Evolutionary conservation across 148 eudicot species (phyloP).

Genomic region (Agrostemma githago): DNA sequence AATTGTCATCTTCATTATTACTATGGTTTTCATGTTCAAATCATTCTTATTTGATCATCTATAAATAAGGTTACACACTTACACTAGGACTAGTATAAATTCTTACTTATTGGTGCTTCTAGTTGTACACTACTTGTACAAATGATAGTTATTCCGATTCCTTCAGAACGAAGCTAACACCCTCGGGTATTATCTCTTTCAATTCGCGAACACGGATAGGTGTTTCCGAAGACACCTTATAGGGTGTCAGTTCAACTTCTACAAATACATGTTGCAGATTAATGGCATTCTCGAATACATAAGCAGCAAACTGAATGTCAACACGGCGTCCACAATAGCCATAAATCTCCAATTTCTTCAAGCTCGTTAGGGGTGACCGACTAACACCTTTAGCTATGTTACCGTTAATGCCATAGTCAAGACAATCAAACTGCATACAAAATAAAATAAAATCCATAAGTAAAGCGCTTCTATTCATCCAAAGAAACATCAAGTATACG

Average conservation of each 20-base stretch:
- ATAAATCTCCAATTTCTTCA: slow-evolving; percentile 8
- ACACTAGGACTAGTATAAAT: too few species aligned
- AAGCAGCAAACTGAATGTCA: slow-evolving; percentile 12
- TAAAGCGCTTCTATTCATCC: too few species aligned
- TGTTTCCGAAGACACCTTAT: too few species aligned
- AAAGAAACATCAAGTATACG: too few species aligned
- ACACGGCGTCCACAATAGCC: slow-evolving; percentile 6
- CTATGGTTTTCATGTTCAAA: too few species aligned
- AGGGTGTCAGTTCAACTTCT: not conserved
- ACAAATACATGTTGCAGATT: slow-evolving; percentile 8
- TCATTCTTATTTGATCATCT: too few species aligned
- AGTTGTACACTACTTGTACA: not conserved
- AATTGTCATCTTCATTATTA: too few species aligned
- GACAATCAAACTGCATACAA: not conserved
- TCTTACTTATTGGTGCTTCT: too few species aligned
- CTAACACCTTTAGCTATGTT: not conserved
- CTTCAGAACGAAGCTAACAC: not conserved
- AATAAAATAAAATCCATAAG: too few species aligned
- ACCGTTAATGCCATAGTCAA: not conserved
- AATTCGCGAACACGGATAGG: not conserved
- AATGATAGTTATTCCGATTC: not conserved
- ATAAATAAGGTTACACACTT: too few species aligned
- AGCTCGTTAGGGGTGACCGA: not conserved
- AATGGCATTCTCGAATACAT: slow-evolving; percentile 12
- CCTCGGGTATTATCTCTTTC: not conserved